Evolutionary conservation across 2,329 filamentous ascomycete genomes (phyloP), one percentile per base, ranked within the genome.

Genomic region (Bipolaris sorokiniana): DNA sequence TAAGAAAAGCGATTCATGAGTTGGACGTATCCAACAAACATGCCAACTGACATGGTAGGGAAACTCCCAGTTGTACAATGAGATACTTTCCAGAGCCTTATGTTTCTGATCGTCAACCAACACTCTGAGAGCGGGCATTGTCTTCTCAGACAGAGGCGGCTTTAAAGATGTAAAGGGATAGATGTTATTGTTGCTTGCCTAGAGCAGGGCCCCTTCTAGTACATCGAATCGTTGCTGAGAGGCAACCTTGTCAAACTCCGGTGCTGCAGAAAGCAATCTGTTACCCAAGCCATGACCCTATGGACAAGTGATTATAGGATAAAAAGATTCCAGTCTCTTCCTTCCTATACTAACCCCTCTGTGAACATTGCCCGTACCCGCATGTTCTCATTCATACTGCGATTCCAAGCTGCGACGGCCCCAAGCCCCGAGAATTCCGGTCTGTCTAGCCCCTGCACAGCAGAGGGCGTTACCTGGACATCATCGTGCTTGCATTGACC

Each of bases 321-420:
- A 58, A 51, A 71, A 58, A 61, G 65, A 64, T 62, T 69, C 62
- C 56, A 64, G 63, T 49, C 62, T 65, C 46, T 63, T 65, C 40
- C 58, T 59, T 55, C 59, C 63, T 59, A 60, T 62, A 41, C 58
- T 58, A 46, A 62, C 54, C 58, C 51, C 56, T 47, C 63, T 63
- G 55, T 59, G 58, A 58, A 63, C 45, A 58, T 54, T 47, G 51
- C 60, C 60, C 58, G 57, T 58, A 58, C 58, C 54, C 62, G 62
- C 66, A 61, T 52, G 57, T 56, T 54, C 54, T 71, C 59, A 52
- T 67, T 58, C 51, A 59, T 53, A 50, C 53, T 63, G 56, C 66
- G 63, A 61, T 54, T 61, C 71, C 68, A 71, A 66, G 72, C 68
- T 46, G 46, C 58, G 16, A 66, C 64, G 72, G 70, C 72, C 65